Conservation (phyloP, 345 rosid genomes). For the Citrus sp. region DNA sequence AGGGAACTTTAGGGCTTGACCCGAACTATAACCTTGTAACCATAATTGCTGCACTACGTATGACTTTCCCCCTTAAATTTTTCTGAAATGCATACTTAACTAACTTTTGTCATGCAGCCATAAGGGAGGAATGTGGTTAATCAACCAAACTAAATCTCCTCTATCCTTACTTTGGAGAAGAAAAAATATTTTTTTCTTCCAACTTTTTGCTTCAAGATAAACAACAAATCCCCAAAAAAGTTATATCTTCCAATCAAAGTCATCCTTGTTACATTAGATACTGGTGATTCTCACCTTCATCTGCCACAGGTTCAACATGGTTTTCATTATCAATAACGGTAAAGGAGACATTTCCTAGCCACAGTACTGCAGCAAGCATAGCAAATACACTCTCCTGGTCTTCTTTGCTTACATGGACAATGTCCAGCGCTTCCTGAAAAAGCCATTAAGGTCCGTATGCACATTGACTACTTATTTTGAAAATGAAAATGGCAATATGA, state of each 20-base stretch:
- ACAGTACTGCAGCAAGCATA: constrained; percentile 96
- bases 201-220: neutral
- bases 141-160: neutral
- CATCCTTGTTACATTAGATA: constrained; percentile 1
- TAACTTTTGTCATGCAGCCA: neutral
- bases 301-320: constrained; percentile 77
- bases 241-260: neutral
- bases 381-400: constrained; percentile 95
- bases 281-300: constrained; percentile 66
- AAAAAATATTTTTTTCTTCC: neutral
- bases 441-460: constrained; percentile 11
- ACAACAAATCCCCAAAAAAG: neutral
- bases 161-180: neutral
- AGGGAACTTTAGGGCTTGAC: neutral
- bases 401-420: constrained; percentile 93
- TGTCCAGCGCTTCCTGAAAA: constrained; percentile 87
- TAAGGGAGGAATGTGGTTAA: neutral
- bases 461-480: constrained; percentile 6
- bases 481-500: neutral
- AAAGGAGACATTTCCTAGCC: constrained; percentile 93
- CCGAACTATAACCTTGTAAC: neutral
- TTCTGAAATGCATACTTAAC: neutral
- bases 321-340: constrained; percentile 81
- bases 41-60: neutral
- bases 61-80: neutral